Base-by-base conservation (phyloP, 2,329 filamentous ascomycete species). In the Berkeleyomyces basicola region DNA sequence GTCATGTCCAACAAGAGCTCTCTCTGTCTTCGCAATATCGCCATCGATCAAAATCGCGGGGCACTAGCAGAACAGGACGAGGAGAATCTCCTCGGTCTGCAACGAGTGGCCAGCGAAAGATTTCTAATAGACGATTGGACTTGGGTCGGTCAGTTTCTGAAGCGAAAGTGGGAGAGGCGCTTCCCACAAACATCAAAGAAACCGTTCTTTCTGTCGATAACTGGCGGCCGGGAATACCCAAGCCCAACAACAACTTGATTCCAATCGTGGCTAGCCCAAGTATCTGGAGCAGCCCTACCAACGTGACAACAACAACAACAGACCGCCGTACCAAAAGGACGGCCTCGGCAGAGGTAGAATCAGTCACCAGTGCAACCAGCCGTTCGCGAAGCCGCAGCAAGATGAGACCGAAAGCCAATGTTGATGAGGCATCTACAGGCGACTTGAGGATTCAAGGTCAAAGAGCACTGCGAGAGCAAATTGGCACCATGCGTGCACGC, bases 241-340 rank as follows among this genome's bases (percentile, higher is more conserved):
- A 14, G 14, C 7, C n/a, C 10, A 58, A 57, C 4, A 37, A 57
- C 51, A 57, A 31, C n/a, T n/a, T 61, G 14, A 58, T 58, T n/a
- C 60, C 51, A 1, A 58, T 62, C 40, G 60, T 42, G 3, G 60
- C 51, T 4, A 62, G 60, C 11, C 51, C 51, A 10, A 58, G 40
- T 7, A 62, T 62, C 36, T 62, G 60, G 60, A 57, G 40, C 40
- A 37, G 31, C 36, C 31, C 59, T 7, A 40, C 58, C 33, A 60
- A 60, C 37, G 36, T 37, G 2, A 37, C 37, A 16, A n/a, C 47
- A 33, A 7, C 33, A 33, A 16, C 16, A 61, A 10, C 16, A 31
- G 23, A 2, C 42, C 39, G 10, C 31, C 23, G 23, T 23, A 23
- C 23, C 36, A 9, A 16, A n/a, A 6, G 10, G 42, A 37, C 36